Evolutionary conservation across 2,329 filamentous ascomycete species (phyloP).

Genomic region (Sclerotinia spermophila): DNA sequence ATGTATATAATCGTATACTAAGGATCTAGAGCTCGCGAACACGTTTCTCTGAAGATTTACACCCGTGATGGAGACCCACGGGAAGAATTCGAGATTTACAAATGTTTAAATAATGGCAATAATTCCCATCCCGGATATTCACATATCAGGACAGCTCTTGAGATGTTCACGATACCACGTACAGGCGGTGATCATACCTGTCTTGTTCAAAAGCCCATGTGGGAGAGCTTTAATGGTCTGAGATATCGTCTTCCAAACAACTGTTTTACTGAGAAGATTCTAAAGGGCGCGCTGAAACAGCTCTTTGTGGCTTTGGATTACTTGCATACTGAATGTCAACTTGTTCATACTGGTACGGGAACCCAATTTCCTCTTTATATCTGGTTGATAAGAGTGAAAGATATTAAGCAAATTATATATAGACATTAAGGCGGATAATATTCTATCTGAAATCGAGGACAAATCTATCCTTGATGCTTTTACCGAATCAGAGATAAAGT

Average conservation of each 20-base stretch:
- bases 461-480: constrained; percentile 40
- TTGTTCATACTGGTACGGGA: constrained; percentile 81
- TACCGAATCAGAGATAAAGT: constrained; percentile 39
- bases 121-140: constrained; percentile 36
- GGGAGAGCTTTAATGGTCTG: constrained; percentile 41
- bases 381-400: background rate
- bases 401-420: background rate
- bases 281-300: constrained; percentile 97
- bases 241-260: constrained; percentile 20
- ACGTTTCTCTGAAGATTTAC: constrained; percentile 22
- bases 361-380: background rate
- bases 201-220: constrained; percentile 43
- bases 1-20: background rate
- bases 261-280: constrained; percentile 45
- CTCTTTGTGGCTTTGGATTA: constrained; percentile 92
- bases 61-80: constrained; percentile 6
- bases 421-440: constrained; percentile 47
- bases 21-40: background rate
- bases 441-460: constrained; percentile 41
- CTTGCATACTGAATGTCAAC: constrained; percentile 91
- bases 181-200: constrained; percentile 23
- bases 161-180: background rate
- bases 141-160: constrained; percentile 32
- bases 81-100: constrained; percentile 44
- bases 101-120: constrained; percentile 36